A percentile compares a stretch with the other conserved stretches of the same genome.
These are phyloP conservation scores for Kickxella alabastrina DNA, from an alignment of 192 early-diverging fungal species.

Conservation along the genomic window DNA sequence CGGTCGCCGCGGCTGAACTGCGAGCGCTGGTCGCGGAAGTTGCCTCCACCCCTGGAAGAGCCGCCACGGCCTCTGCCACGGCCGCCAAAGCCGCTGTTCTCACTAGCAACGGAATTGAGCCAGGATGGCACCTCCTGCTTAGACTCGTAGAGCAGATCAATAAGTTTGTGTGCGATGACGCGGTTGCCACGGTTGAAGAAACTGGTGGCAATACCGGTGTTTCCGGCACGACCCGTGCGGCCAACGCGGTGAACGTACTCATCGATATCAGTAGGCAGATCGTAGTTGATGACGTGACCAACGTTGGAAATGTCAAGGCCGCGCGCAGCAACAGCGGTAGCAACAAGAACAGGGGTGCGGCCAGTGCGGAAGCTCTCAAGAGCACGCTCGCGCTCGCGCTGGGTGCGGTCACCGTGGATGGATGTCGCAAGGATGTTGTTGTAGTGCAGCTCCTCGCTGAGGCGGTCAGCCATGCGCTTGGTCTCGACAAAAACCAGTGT, in stretches of 20 bases:
- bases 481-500: conserved; percentile 98
- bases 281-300: conserved; percentile 87
- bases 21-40: conserved; percentile 22
- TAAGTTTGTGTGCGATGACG: conserved; percentile 75
- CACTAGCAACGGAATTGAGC: conserved; percentile 70
- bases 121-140: conserved; percentile 90
- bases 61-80: conserved; percentile 60
- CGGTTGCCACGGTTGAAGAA: conserved; percentile 92
- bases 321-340: conserved; percentile 95
- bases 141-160: conserved; percentile 87
- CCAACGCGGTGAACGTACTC: conserved; percentile 99
- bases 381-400: conserved; percentile 91
- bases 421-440: conserved; percentile 85
- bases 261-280: conserved; percentile 92
- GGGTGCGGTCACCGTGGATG: conserved; percentile 96
- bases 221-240: conserved; percentile 96
- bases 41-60: conserved; percentile 35
- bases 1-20: conserved; percentile 24
- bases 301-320: conserved; percentile 89
- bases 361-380: conserved; percentile 84
- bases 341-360: conserved; percentile 82
- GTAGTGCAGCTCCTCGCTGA: conserved; percentile 73
- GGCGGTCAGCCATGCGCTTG: conserved; percentile 88
- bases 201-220: conserved; percentile 85
- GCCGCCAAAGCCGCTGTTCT: conserved; percentile 53